Percentiles rank a stretch among this genome's conserved stretches.
Evolutionary conservation across 768 basidiomycete genomes (phyloP).

Genomic region (Suillus americanus): DNA sequence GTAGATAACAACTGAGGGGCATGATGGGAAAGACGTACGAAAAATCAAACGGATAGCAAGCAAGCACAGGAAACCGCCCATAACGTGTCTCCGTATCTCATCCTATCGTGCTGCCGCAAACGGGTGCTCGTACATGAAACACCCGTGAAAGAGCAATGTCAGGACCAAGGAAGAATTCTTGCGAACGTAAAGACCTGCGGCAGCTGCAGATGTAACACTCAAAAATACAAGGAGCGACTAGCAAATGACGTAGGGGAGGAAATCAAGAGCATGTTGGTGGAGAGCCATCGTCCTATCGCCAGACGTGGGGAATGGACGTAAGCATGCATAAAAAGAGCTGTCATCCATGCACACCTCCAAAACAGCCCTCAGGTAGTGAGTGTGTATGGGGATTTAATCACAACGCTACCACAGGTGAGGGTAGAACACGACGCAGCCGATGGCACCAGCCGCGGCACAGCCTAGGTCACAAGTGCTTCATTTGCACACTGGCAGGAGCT

Average conservation of each 20-base stretch:
- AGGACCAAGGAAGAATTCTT: not conserved
- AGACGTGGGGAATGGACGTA: not conserved
- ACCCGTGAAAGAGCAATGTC: not conserved
- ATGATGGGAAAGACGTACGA: not conserved
- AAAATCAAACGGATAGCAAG: not conserved
- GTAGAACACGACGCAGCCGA: not conserved
- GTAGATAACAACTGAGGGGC: not conserved
- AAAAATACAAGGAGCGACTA: not conserved
- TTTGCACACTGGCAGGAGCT: no score
- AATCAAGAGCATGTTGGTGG: not conserved
- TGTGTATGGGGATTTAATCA: not conserved
- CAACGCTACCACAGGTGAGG: not conserved
- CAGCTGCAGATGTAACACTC: not conserved
- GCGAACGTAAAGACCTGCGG: not conserved
- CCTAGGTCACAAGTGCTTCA: no score
- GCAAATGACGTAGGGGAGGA: not conserved
- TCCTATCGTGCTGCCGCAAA: not conserved
- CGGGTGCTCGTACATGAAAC: not conserved
- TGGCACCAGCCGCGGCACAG: not conserved
- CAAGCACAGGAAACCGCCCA: not conserved
- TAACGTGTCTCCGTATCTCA: not conserved
- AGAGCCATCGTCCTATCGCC: not conserved
- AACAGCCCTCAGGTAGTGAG: not conserved
- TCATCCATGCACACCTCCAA: not conserved
- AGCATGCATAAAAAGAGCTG: not conserved